Evolutionary conservation across 129 eudicot species (phyloP).

Genomic region (Chrysanthemum lavandulifolium): DNA sequence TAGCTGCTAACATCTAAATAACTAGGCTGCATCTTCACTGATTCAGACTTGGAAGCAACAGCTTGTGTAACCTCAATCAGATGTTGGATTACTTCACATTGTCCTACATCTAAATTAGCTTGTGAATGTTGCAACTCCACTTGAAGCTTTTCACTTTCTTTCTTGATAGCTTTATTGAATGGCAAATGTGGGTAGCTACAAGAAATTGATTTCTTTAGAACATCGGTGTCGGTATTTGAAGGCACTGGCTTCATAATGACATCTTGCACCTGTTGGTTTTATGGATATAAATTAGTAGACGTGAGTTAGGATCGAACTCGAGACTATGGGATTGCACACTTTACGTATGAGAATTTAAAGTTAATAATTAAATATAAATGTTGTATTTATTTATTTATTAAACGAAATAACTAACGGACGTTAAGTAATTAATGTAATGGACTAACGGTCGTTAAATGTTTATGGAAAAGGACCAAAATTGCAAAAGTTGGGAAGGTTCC

Average conservation of each 20-base stretch:
- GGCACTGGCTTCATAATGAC: conserved; percentile 67
- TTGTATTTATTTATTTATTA: no score
- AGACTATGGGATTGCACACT: no score
- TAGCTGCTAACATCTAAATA: conserved; percentile 33
- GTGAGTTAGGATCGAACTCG: no score
- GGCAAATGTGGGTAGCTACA: conserved; percentile 79
- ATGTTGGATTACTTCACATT: conserved; percentile 74
- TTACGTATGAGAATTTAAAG: no score
- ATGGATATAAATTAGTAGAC: no score
- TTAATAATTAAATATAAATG: no score
- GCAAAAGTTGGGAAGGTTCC: no score
- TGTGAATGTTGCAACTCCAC: conserved; percentile 44
- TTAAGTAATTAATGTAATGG: no score
- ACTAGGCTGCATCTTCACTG: conserved; percentile 36
- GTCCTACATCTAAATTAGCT: conserved; percentile 60
- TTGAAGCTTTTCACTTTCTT: conserved; percentile 64
- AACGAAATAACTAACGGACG: no score
- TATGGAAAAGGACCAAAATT: no score
- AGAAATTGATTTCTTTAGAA: conserved; percentile 69
- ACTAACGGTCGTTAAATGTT: no score
- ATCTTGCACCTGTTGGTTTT: no score
- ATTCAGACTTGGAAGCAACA: conserved; percentile 43
- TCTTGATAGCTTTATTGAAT: conserved; percentile 49
- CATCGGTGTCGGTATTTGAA: conserved; percentile 44
- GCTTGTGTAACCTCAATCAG: conserved; percentile 67